Base-by-base conservation (phyloP, 1,284 basidiomycete genomes). In the Phlebopus sp. region DNA sequence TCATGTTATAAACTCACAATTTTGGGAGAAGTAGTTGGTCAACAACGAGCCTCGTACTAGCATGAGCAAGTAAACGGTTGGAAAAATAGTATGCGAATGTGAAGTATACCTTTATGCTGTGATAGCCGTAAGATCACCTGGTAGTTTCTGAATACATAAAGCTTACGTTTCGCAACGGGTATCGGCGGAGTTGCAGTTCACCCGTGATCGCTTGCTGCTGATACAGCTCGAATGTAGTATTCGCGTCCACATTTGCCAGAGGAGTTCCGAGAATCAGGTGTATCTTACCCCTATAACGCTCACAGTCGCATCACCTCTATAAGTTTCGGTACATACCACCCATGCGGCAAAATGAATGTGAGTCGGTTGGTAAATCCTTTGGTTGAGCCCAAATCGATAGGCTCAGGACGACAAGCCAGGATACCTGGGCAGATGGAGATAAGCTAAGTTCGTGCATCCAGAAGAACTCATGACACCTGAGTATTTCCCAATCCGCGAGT, bases 11-110 rank as follows among this genome's bases (percentile, higher is more conserved):
- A 42, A 68, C 81, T 62, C 58, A 88, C 86, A 79, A 52, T 90
- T 90, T 53, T 90, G 87, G 10, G 87, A 90, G 58, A 90, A 90
- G 60, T 90, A 90, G 58, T 87, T 85, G 5, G 86, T 84, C 39
- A 90, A 68, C 14, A 90, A 65, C 3, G 73, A 67, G 5, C 87
- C 86, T 42, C 84, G 78, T 57, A 79, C 86, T 89, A 40, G 13
- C 36, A 35, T 34, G 40, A 44, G 15, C 23, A 32, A 46, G 31
- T 52, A 35, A 52, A 52, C n/a, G 44, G 37, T 4, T 13, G 25
- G 42, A 25, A 49, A 37, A 3, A n/a, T 25, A 23, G 23, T 10
- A 18, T 18, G 11, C 19, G 25, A 40, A 45, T 9, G 27, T 29
- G 27, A 29, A 29, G 7, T 8, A 44, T 70, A 84, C 84, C 78